A percentile compares a stretch with the other conserved stretches of the same genome.
These are phyloP conservation scores for Botryotinia narcissicola DNA, from an alignment of 2,329 filamentous ascomycete genomes.

Conservation along the genomic window DNA sequence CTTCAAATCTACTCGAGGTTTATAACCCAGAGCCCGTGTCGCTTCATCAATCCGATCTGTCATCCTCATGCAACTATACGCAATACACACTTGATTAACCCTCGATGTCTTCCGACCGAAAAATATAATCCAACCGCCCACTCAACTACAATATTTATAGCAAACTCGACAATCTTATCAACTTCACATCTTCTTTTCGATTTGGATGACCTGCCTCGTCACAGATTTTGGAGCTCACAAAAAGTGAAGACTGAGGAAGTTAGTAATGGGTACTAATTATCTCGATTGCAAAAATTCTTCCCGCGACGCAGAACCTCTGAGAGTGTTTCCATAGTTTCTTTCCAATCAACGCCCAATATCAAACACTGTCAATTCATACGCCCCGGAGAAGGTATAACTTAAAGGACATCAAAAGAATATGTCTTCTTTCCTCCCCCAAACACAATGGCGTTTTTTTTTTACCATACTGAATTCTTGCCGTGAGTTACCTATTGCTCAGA, in stretches of 20 bases:
- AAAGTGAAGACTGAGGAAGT: neutral
- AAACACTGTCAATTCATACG: neutral
- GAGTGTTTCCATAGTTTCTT: neutral
- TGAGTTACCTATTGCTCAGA: neutral
- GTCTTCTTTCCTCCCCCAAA: neutral
- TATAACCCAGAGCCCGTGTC: neutral
- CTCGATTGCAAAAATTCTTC: neutral
- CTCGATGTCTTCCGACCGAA: constrained; percentile 17
- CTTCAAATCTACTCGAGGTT: neutral
- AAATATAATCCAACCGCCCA: constrained; percentile 24
- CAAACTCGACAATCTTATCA: constrained; percentile 17
- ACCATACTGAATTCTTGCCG: neutral
- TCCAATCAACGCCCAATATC: neutral
- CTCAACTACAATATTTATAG: constrained; percentile 23
- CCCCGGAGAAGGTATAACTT: neutral
- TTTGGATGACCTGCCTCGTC: constrained; percentile 19
- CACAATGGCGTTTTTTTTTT: neutral
- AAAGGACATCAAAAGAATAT: no score
- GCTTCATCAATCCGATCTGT: neutral
- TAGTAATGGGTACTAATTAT: neutral
- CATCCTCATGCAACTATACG: neutral
- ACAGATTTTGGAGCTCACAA: neutral
- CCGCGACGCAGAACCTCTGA: neutral
- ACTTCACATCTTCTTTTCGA: constrained; percentile 15
- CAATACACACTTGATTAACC: neutral